Percentiles rank a stretch among this genome's conserved stretches.
Evolutionary conservation across 176 grass and related monocot genomes (phyloP).

Genomic region (Eremochloa ophiuroides): DNA sequence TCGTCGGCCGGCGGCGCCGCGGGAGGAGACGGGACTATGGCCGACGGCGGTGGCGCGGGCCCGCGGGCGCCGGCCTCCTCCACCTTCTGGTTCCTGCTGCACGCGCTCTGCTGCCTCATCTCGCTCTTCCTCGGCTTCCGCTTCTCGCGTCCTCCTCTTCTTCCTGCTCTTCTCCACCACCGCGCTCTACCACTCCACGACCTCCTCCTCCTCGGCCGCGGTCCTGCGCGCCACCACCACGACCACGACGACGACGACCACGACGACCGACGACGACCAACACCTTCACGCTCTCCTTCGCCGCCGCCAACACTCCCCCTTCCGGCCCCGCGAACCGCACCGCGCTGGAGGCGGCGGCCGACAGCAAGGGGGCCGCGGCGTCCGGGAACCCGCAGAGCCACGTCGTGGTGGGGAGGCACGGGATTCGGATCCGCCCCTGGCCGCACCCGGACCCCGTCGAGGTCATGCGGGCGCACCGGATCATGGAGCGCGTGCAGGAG

Average conservation of each 20-base stretch:
- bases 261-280: constrained; percentile 53
- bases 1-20: not conserved
- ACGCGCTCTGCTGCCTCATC: constrained; percentile 82
- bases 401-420: constrained; percentile 80
- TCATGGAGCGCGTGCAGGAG: constrained; percentile 84
- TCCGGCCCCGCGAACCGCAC: constrained; percentile 18
- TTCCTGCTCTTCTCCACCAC: constrained; percentile 75
- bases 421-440: constrained; percentile 90
- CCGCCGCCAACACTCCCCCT: constrained; percentile 32
- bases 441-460: constrained; percentile 88
- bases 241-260: not conserved
- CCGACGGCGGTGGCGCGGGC: constrained; percentile 1
- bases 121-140: constrained; percentile 86
- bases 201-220: constrained; percentile 9
- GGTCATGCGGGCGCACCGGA: constrained; percentile 77
- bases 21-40: not conserved
- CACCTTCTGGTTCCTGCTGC: constrained; percentile 83
- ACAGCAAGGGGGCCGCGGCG: not conserved
- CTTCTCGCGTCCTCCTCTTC: constrained; percentile 67
- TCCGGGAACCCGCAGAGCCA: constrained; percentile 54
- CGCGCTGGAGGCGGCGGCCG: constrained; percentile 5
- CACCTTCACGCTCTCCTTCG: constrained; percentile 78
- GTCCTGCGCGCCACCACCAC: constrained; percentile 52
- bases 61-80: constrained; percentile 17
- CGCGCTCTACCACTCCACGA: constrained; percentile 49